A percentile compares a stretch with the other conserved stretches of the same genome.
Evolutionary conservation across 495 filamentous ascomycete species (phyloP).

Genomic region (Daldinia grandis): DNA sequence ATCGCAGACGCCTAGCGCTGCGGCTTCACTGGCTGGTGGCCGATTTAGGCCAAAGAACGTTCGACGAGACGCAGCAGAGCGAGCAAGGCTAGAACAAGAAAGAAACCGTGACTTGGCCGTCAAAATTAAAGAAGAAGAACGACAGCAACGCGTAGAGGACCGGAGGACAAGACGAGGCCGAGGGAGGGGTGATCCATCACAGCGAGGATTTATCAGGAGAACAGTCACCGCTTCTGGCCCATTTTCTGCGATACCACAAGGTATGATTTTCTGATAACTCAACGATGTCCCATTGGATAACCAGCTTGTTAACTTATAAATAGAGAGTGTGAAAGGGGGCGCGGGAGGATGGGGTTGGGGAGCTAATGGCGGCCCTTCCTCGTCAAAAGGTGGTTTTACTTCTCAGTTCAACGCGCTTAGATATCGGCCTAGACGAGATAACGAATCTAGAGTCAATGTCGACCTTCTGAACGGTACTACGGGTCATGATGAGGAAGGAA

Average conservation of each 20-base stretch:
- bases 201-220: slow-evolving; percentile 49
- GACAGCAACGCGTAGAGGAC: slow-evolving; percentile 44
- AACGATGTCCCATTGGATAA: not conserved
- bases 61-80: slow-evolving; percentile 52
- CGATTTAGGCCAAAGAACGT: slow-evolving; percentile 55
- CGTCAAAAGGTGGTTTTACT: slow-evolving; percentile 43
- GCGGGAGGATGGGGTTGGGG: slow-evolving; percentile 47
- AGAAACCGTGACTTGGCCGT: slow-evolving; percentile 39
- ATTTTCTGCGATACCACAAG: slow-evolving; percentile 47
- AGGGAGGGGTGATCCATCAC: slow-evolving; percentile 45
- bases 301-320: slow-evolving; percentile 23
- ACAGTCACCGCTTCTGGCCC: slow-evolving; percentile 50
- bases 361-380: slow-evolving; percentile 40
- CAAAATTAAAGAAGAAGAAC: slow-evolving; percentile 47
- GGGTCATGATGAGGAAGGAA: slow-evolving; percentile 43
- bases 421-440: slow-evolving; percentile 39
- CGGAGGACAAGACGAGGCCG: slow-evolving; percentile 49
- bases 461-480: slow-evolving; percentile 51
- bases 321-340: slow-evolving; percentile 45
- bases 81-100: slow-evolving; percentile 52
- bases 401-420: slow-evolving; percentile 31
- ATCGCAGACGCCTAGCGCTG: slow-evolving; percentile 29
- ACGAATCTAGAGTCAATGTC: slow-evolving; percentile 52
- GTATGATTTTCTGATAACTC: slow-evolving; percentile 36
- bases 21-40: slow-evolving; percentile 32